A percentile compares a stretch with the other conserved stretches of the same genome.
phyloP scores from a whole-genome alignment of 1,284 basidiomycete genomes.

The Somion occarium region DNA sequence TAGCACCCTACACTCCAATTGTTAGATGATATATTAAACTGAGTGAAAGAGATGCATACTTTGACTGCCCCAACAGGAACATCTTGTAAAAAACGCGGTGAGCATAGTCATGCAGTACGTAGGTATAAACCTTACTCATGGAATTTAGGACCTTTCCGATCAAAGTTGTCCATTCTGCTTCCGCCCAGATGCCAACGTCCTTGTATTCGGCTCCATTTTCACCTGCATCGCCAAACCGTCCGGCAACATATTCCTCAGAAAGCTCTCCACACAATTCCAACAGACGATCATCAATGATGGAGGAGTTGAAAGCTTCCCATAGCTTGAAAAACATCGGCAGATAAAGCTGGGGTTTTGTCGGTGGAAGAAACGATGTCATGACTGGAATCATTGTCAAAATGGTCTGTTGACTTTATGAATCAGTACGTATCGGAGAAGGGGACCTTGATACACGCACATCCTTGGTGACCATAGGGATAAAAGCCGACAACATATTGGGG shows the following conservation, averaged over 20 bases:
- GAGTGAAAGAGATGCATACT: conserved; percentile 30
- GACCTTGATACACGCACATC: conserved; percentile 38
- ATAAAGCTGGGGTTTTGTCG: conserved; percentile 63
- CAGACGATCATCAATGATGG: conserved; percentile 77
- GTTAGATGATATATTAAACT: conserved; percentile 3
- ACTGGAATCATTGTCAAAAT: conserved; percentile 66
- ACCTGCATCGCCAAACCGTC: conserved; percentile 46
- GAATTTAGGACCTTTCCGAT: conserved; percentile 85
- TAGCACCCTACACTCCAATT: conserved; percentile 45
- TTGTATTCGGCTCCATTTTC: conserved; percentile 60
- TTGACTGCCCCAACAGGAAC: conserved; percentile 68
- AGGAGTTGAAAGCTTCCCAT: conserved; percentile 85
- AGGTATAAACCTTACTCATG: conserved; percentile 61
- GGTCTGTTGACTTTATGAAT: conserved; percentile 37
- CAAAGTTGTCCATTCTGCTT: conserved; percentile 82
- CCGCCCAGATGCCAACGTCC: conserved; percentile 86
- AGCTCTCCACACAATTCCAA: conserved; percentile 79
- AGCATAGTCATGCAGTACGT: not conserved
- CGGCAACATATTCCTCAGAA: conserved; percentile 73
- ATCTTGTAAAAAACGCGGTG: conserved; percentile 35
- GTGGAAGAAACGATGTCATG: conserved; percentile 74
- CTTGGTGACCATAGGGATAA: conserved; percentile 63
- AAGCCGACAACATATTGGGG: conserved; percentile 66
- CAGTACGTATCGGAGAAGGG: not conserved
- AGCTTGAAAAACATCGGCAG: conserved; percentile 73